Conservation (phyloP, 306 rosid genomes). For the Biancaea sappan region DNA sequence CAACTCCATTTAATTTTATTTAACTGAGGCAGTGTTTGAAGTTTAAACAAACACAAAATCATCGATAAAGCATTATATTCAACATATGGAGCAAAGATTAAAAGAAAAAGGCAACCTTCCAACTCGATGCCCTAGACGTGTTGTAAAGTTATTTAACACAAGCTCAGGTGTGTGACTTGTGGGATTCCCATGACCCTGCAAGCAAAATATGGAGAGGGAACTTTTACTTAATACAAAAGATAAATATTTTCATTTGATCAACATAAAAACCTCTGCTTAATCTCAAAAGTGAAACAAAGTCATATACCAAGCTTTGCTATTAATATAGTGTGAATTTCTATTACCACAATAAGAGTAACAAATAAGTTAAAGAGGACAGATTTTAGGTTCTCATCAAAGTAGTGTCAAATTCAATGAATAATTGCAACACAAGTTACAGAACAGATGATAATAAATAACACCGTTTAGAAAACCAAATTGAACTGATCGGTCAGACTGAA, state of each 20-base stretch:
- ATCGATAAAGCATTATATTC: constrained; percentile 9
- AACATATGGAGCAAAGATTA: neutral
- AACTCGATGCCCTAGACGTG: constrained; percentile 86
- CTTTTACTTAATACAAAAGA: constrained; percentile 3
- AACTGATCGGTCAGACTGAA: too few species aligned
- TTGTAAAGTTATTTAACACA: constrained; percentile 73
- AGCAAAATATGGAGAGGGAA: neutral
- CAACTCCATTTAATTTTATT: constrained; percentile 1
- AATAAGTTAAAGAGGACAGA: neutral
- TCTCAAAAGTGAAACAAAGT: constrained; percentile 9
- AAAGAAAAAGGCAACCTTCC: constrained; percentile 67
- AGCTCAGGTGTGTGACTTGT: constrained; percentile 92
- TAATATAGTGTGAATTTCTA: neutral
- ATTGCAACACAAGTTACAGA: constrained; percentile 7
- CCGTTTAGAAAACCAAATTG: too few species aligned
- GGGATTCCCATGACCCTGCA: constrained; percentile 93
- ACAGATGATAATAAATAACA: neutral
- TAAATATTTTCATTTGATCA: constrained; percentile 12
- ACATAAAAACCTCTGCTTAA: constrained; percentile 11
- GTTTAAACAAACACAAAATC: neutral
- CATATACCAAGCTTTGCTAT: neutral
- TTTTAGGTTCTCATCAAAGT: neutral
- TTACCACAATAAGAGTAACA: neutral
- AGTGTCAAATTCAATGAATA: constrained; percentile 16
- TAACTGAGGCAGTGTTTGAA: constrained; percentile 13